Conservation (phyloP, 352 stramenopile species). For the Pythium phragmitis region DNA sequence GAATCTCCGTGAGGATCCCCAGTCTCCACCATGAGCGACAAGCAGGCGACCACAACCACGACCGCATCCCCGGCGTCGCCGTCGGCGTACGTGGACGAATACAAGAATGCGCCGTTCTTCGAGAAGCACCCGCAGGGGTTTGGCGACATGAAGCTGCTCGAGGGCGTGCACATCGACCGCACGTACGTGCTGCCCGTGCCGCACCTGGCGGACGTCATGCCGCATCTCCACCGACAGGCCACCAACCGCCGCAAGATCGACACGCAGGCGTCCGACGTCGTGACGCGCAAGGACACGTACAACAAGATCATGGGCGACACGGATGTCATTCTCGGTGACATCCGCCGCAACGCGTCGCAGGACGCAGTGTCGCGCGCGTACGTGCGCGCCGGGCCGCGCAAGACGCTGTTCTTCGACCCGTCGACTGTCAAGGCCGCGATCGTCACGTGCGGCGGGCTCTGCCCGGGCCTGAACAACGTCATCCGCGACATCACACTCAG, state of each 20-base stretch:
- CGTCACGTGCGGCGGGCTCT: constrained; percentile 93
- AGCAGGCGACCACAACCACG: constrained; percentile 1
- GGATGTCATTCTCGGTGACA: constrained; percentile 82
- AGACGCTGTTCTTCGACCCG: constrained; percentile 75
- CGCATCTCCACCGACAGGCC: constrained; percentile 46
- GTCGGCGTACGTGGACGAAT: constrained; percentile 38
- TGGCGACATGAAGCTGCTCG: constrained; percentile 73
- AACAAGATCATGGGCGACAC: constrained; percentile 86
- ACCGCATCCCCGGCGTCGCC: constrained; percentile 25
- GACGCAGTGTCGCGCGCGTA: constrained; percentile 73
- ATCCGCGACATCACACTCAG: constrained; percentile 95
- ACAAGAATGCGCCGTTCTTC: constrained; percentile 73
- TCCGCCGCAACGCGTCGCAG: constrained; percentile 68
- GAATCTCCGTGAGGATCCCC: constrained; percentile 2
- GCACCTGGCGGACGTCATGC: constrained; percentile 69
- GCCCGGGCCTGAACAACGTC: constrained; percentile 98
- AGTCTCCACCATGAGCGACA: constrained; percentile 17
- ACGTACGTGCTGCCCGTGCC: constrained; percentile 78
- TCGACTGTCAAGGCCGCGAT: constrained; percentile 85
- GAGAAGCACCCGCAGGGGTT: constrained; percentile 81
- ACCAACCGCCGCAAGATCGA: constrained; percentile 81
- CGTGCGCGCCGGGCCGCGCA: constrained; percentile 72
- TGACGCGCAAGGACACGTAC: constrained; percentile 77
- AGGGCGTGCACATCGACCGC: constrained; percentile 58
- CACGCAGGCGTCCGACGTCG: constrained; percentile 53